Evolutionary conservation across 805 yeast species (phyloP).

Genomic region (Clavispora fructus): DNA sequence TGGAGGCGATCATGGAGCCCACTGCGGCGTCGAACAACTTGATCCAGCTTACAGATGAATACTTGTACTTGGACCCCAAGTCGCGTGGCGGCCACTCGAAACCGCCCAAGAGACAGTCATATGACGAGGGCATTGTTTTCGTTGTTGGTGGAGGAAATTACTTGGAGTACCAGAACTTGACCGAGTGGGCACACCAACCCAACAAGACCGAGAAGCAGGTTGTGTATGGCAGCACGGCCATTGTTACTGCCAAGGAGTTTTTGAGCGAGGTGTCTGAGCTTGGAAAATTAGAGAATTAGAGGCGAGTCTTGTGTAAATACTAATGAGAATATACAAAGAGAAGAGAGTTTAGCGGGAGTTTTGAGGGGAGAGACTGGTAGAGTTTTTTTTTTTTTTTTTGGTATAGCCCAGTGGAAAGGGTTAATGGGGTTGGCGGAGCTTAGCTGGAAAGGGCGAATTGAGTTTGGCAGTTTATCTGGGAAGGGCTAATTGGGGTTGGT

Average conservation of each 20-base stretch:
- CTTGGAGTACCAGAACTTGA: conserved; percentile 87
- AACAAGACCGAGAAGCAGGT: conserved; percentile 45
- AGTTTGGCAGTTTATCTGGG: no score
- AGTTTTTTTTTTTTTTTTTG: no score
- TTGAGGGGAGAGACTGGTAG: no score
- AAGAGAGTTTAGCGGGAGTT: no score
- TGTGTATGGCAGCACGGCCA: conserved; percentile 81
- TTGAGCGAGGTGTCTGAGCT: conserved; percentile 53
- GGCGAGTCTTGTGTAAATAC: not conserved
- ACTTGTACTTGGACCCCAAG: conserved; percentile 84
- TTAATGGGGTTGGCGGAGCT: no score
- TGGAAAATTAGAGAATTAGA: conserved; percentile 8
- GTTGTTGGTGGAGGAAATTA: conserved; percentile 97
- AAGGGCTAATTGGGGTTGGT: no score
- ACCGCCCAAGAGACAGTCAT: conserved; percentile 79
- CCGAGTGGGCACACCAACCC: conserved; percentile 67
- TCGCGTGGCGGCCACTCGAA: conserved; percentile 86
- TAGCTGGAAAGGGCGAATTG: no score
- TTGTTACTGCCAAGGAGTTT: conserved; percentile 65
- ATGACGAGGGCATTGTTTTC: conserved; percentile 80
- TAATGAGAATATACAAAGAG: not conserved
- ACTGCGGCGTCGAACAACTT: conserved; percentile 53
- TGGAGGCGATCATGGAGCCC: conserved; percentile 90
- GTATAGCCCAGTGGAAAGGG: no score
- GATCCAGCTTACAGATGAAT: conserved; percentile 78